Conservation (phyloP, 2,329 filamentous ascomycete genomes). For the Sporothrix protearum region DNA sequence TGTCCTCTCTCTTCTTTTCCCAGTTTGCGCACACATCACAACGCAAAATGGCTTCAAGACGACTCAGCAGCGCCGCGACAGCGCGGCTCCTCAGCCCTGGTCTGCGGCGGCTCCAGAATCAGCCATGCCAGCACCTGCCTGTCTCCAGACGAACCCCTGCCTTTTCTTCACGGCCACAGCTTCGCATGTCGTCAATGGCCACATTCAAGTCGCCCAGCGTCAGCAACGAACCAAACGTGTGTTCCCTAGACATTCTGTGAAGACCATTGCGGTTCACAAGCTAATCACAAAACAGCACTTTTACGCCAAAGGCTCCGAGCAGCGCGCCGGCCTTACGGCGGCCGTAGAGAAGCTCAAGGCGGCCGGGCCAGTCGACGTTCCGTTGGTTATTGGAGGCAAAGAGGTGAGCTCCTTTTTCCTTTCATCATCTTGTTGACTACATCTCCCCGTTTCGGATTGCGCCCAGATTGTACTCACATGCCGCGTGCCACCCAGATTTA, state of each 20-base stretch:
- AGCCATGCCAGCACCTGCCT: neutral
- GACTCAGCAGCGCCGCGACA: constrained; percentile 22
- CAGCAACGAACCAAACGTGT: constrained; percentile 91
- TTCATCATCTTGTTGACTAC: neutral
- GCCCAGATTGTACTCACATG: constrained; percentile 43
- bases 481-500: constrained; percentile 52
- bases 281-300: constrained; percentile 60
- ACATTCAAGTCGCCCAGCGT: constrained; percentile 84
- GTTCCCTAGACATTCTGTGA: constrained; percentile 36
- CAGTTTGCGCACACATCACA: neutral
- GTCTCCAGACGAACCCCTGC: constrained; percentile 1
- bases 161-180: constrained; percentile 24
- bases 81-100: constrained; percentile 23
- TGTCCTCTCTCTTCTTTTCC: neutral
- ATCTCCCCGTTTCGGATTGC: neutral
- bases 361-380: constrained; percentile 70
- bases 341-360: constrained; percentile 68
- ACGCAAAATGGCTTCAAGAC: constrained; percentile 27
- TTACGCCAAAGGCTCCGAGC: constrained; percentile 77
- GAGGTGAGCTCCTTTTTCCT: constrained; percentile 38
- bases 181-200: constrained; percentile 60
- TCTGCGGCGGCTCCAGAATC: constrained; percentile 15
- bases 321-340: constrained; percentile 70
- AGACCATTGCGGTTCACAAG: neutral
- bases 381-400: constrained; percentile 78